A percentile compares a stretch with the other conserved stretches of the same genome.
phyloP scores from a whole-genome alignment of 2,329 filamentous ascomycete genomes.

The Monosporascus ibericus region DNA sequence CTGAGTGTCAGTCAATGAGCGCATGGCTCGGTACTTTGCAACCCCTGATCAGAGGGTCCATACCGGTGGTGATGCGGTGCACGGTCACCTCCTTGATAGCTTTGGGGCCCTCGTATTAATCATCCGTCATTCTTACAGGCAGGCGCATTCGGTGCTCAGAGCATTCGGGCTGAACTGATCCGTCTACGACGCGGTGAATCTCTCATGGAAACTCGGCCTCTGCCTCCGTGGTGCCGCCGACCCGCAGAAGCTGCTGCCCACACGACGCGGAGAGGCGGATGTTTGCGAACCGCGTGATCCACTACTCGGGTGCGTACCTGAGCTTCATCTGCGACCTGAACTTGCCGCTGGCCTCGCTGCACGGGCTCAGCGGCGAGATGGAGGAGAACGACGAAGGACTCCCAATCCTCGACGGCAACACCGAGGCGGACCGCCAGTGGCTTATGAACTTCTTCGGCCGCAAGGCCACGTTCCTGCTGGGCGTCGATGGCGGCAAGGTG shows the following conservation, averaged over 20 bases:
- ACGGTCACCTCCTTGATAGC: slow-evolving; percentile 1
- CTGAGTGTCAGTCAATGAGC: slow-evolving; percentile 20
- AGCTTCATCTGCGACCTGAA: slow-evolving; percentile 20
- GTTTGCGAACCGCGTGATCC: slow-evolving; percentile 11
- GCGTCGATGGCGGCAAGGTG: slow-evolving; percentile 15
- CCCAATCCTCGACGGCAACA: background rate
- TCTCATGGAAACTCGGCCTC: slow-evolving; percentile 29
- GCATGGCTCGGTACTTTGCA: slow-evolving; percentile 26
- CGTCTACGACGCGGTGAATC: slow-evolving; percentile 28
- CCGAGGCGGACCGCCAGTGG: slow-evolving; percentile 11
- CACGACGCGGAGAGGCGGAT: slow-evolving; percentile 25
- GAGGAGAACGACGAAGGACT: background rate
- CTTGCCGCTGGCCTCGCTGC: slow-evolving; percentile 2
- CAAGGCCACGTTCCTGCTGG: slow-evolving; percentile 22
- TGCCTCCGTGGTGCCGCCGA: slow-evolving; percentile 15
- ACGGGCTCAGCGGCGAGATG: background rate
- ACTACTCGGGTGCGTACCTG: slow-evolving; percentile 12
- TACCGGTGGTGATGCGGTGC: slow-evolving; percentile 26
- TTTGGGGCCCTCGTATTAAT: no score
- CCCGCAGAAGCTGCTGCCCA: slow-evolving; percentile 18
- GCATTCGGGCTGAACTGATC: slow-evolving; percentile 31
- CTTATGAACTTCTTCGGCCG: slow-evolving; percentile 19
- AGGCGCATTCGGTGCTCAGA: slow-evolving; percentile 29
- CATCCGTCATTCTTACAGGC: slow-evolving; percentile 9
- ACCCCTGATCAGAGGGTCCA: slow-evolving; percentile 25